Conservation (phyloP, 2,329 filamentous ascomycete species). For the Fusarium stilboides region DNA sequence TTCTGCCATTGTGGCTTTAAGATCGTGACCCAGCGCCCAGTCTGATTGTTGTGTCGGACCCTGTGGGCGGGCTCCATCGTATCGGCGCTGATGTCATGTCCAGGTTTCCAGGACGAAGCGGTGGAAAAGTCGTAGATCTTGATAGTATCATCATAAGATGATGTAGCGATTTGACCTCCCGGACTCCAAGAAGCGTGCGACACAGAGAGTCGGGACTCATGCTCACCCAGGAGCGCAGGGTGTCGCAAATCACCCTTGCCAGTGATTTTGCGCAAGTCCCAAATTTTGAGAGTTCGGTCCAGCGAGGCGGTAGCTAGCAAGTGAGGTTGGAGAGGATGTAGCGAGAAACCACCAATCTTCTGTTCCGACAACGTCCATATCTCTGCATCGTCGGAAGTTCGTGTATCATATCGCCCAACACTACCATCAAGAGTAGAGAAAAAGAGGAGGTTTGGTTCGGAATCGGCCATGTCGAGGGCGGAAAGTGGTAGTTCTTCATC, state of each 20-base stretch:
- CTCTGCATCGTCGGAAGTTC: constrained; percentile 71
- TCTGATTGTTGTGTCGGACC: constrained; percentile 94
- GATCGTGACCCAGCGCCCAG: constrained; percentile 92
- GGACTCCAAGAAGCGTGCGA: constrained; percentile 93
- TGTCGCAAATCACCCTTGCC: constrained; percentile 72
- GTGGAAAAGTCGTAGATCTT: constrained; percentile 89
- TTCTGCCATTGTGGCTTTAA: constrained; percentile 90
- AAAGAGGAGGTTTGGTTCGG: constrained; percentile 81
- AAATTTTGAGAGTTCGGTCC: constrained; percentile 90
- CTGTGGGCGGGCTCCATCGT: constrained; percentile 78
- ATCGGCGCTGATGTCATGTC: constrained; percentile 69
- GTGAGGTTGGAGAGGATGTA: constrained; percentile 85
- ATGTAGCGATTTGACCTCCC: constrained; percentile 88
- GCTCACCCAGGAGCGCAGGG: constrained; percentile 83
- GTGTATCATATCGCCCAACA: constrained; percentile 86
- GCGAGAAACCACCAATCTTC: constrained; percentile 94
- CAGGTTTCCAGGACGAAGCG: constrained; percentile 71
- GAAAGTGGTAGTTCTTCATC: constrained; percentile 85
- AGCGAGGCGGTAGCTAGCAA: constrained; percentile 90
- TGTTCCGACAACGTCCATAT: constrained; percentile 86
- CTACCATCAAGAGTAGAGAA: constrained; percentile 89
- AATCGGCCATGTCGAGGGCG: constrained; percentile 82
- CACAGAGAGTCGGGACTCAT: constrained; percentile 86
- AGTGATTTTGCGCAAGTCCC: constrained; percentile 88
- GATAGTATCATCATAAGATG: constrained; percentile 94